Percentiles rank a stretch among this genome's conserved stretches.
Evolutionary conservation across 495 filamentous ascomycete species (phyloP).

Genomic region (Elasticomyces elasticus): DNA sequence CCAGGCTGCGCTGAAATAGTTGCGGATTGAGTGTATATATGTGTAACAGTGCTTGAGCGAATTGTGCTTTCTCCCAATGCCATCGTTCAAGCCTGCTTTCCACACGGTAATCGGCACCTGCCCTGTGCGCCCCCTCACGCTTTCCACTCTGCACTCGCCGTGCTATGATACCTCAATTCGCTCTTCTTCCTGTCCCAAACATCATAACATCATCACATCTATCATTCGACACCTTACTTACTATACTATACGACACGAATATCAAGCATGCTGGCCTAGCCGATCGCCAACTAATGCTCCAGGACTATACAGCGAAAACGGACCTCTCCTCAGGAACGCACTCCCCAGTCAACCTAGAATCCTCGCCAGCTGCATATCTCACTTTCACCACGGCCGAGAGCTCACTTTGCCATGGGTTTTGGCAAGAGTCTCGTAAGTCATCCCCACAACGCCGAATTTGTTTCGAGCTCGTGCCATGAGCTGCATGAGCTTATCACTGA

Average conservation of each 20-base stretch:
- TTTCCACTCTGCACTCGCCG: too few relatives aligned
- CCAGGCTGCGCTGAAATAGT: conserved; percentile 37
- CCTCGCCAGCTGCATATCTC: too few relatives aligned
- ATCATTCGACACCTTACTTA: not conserved
- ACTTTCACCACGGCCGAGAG: not conserved
- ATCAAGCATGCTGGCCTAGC: not conserved
- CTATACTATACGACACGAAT: too few relatives aligned
- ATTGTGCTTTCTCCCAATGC: not conserved
- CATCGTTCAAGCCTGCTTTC: not conserved
- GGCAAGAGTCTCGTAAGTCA: conserved; percentile 9
- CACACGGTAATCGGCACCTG: not conserved
- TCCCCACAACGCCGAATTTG: too few relatives aligned
- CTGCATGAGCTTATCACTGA: not conserved
- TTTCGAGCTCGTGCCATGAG: not conserved
- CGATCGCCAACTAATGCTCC: conserved; percentile 10
- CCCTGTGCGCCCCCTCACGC: too few relatives aligned
- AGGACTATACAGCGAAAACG: too few relatives aligned
- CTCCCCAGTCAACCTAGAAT: not conserved
- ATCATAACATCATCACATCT: not conserved
- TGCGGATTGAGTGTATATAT: conserved; percentile 17
- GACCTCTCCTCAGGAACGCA: not conserved
- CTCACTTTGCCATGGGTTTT: not conserved
- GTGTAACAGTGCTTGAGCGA: conserved; percentile 5
- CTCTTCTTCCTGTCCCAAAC: not conserved
- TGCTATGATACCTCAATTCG: not conserved